Percentiles rank a stretch among this genome's conserved stretches.
These are phyloP conservation scores for Yamadazyma spencermartinsiae DNA, from an alignment of 1,139 yeast species.

Conservation along the genomic window DNA sequence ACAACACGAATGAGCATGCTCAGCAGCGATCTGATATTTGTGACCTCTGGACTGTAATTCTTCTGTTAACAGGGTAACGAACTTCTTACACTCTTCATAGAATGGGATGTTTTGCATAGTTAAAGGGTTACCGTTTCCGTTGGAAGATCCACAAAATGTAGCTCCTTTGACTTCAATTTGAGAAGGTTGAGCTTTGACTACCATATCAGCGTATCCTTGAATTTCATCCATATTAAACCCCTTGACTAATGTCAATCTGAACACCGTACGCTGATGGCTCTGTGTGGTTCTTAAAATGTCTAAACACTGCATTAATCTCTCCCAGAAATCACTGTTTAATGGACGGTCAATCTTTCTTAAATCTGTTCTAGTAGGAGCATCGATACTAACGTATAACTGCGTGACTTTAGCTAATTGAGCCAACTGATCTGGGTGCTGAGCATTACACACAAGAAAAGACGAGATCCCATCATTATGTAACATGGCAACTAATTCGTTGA, in stretches of 20 bases:
- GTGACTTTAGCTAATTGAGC: slow-evolving; percentile 73
- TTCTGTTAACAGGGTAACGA: slow-evolving; percentile 61
- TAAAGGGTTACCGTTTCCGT: slow-evolving; percentile 79
- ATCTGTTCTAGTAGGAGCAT: slow-evolving; percentile 82
- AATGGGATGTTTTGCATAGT: slow-evolving; percentile 96
- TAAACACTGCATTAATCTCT: slow-evolving; percentile 74
- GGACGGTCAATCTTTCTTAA: slow-evolving; percentile 87
- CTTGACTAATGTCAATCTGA: slow-evolving; percentile 85
- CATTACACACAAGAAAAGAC: slow-evolving; percentile 89
- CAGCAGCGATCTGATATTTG: slow-evolving; percentile 84
- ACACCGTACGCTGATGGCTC: slow-evolving; percentile 84
- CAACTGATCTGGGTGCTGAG: slow-evolving; percentile 89
- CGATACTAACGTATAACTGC: slow-evolving; percentile 88
- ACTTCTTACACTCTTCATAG: slow-evolving; percentile 82
- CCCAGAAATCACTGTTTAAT: slow-evolving; percentile 90
- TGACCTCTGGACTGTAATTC: slow-evolving; percentile 65
- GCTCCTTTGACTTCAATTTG: slow-evolving; percentile 94
- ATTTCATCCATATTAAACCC: slow-evolving; percentile 88
- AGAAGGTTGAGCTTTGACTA: slow-evolving; percentile 77
- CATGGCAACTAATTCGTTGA: slow-evolving; percentile 79
- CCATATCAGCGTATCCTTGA: slow-evolving; percentile 86
- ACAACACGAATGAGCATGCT: slow-evolving; percentile 95
- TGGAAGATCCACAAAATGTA: slow-evolving; percentile 85
- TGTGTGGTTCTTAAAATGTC: slow-evolving; percentile 75
- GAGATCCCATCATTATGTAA: slow-evolving; percentile 78